A percentile compares a stretch with the other conserved stretches of the same genome.
Evolutionary conservation across 2,329 filamentous ascomycete species (phyloP).

Genomic region (Tolypocladium tundrense): DNA sequence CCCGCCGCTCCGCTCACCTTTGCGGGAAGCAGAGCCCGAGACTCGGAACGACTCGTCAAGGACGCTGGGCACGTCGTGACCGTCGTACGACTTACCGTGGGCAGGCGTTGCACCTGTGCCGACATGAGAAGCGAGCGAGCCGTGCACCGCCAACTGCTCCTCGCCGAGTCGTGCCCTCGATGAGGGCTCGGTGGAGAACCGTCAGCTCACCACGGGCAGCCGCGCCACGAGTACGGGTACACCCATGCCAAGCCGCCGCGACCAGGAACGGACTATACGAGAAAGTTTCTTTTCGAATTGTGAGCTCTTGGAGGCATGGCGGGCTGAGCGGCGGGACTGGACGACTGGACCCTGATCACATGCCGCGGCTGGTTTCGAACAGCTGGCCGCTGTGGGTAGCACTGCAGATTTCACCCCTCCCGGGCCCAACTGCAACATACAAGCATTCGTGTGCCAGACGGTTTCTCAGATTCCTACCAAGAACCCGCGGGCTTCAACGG

Average conservation of each 20-base stretch:
- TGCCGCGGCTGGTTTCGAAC: not conserved
- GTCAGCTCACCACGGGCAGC: not conserved
- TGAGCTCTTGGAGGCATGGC: too few relatives aligned
- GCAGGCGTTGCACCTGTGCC: not conserved
- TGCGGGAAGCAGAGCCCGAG: not conserved
- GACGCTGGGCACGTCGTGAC: not conserved
- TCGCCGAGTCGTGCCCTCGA: not conserved
- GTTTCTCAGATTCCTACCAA: too few relatives aligned
- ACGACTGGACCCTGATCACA: not conserved
- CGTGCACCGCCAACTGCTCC: not conserved
- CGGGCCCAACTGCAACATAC: not conserved
- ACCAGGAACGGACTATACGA: too few relatives aligned
- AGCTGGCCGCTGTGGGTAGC: not conserved
- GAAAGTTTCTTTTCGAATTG: too few relatives aligned
- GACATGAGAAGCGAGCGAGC: not conserved
- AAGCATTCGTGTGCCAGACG: too few relatives aligned
- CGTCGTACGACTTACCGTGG: not conserved
- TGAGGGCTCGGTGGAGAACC: not conserved
- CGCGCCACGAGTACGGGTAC: not conserved
- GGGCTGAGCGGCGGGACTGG: not conserved
- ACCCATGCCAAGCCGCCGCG: too few relatives aligned
- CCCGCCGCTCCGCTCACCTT: not conserved
- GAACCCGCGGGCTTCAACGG: not conserved
- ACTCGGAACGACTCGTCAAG: not conserved
- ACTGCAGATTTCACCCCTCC: not conserved